A percentile compares a stretch with the other conserved stretches of the same genome.
These are phyloP conservation scores for Alternaria triticimaculans DNA, from an alignment of 2,329 filamentous ascomycete genomes.

Conservation along the genomic window DNA sequence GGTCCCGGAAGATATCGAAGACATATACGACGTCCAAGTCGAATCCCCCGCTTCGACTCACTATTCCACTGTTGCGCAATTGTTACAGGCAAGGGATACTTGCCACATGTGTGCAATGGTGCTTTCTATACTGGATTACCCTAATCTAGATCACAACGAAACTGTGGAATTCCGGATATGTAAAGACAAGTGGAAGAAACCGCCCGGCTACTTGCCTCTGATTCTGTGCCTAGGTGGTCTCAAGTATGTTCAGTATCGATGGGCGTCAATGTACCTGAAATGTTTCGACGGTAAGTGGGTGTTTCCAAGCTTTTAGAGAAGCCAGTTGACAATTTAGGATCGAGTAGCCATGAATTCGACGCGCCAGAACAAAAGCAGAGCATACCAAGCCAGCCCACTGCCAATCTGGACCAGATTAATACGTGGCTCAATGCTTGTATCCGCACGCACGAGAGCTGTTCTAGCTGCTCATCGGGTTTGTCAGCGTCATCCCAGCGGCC, in stretches of 20 bases:
- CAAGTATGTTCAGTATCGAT: no score
- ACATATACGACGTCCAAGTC: no score
- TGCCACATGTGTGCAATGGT: background rate
- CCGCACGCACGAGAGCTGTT: background rate
- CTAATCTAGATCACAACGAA: no score
- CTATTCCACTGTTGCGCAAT: background rate
- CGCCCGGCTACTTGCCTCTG: no score
- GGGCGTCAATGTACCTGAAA: background rate
- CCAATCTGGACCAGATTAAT: background rate
- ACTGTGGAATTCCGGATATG: accelerated
- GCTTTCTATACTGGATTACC: background rate
- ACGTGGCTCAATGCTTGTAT: background rate
- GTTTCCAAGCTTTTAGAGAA: background rate
- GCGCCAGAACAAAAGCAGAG: background rate
- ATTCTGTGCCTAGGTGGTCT: no score
- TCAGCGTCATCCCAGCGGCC: background rate
- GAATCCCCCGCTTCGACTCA: accelerated
- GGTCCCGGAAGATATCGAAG: accelerated
- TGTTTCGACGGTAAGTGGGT: background rate
- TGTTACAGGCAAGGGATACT: background rate
- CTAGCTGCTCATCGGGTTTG: background rate
- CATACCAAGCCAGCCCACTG: background rate
- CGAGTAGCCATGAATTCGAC: background rate
- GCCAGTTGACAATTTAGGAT: background rate
- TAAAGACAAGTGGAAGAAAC: no score